Evolutionary conservation across 148 eudicot species (phyloP).

Genomic region (Dysphania ambrosioides): DNA sequence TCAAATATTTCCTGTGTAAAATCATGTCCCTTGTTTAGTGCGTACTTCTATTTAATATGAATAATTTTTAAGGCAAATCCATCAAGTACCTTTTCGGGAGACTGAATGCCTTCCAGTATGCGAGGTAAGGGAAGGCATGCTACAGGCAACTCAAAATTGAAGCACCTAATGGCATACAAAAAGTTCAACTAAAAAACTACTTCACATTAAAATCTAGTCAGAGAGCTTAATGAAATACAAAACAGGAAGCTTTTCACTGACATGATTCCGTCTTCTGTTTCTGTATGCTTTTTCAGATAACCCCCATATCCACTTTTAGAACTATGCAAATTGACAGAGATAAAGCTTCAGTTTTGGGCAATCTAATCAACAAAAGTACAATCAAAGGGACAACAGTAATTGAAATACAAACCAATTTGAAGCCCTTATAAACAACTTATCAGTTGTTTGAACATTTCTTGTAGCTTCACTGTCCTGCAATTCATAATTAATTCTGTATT

Average conservation of each 20-base stretch:
- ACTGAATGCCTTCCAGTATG: constrained; percentile 17
- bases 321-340: neutral
- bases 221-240: neutral
- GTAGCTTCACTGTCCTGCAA: constrained; percentile 13
- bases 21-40: neutral
- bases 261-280: constrained; percentile 3
- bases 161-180: constrained; percentile 9
- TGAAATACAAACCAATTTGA: constrained; percentile 18
- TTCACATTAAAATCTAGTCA: neutral
- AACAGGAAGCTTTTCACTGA: neutral
- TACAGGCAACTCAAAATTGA: constrained; percentile 18
- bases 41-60: too few species aligned
- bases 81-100: constrained; percentile 14
- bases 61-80: neutral
- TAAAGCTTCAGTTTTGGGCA: neutral
- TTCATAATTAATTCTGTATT: neutral
- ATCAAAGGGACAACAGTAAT: neutral
- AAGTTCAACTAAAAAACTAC: neutral
- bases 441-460: constrained; percentile 14
- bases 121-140: constrained; percentile 11
- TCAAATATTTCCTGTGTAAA: constrained; percentile 19
- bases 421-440: constrained; percentile 12
- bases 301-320: neutral
- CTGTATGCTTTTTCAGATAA: constrained; percentile 1
- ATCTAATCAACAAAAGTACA: neutral